Conservation (phyloP, 257 asterid genomes). For the Primulina huaijiensis region DNA sequence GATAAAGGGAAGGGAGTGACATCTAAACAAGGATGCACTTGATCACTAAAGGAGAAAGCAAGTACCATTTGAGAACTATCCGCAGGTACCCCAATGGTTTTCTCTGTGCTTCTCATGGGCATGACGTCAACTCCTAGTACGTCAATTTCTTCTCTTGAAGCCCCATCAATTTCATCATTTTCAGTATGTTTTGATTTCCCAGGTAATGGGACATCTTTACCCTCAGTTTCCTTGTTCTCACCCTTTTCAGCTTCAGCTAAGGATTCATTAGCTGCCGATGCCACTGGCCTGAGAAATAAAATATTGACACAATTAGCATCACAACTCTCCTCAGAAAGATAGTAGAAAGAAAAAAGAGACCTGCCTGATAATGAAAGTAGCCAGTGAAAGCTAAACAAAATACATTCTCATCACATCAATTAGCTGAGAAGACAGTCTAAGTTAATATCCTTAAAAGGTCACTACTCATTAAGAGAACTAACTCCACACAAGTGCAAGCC, state of each 20-base stretch:
- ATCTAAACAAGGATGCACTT: background rate
- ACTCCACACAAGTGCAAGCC: background rate
- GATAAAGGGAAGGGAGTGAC: background rate
- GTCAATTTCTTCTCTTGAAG: conserved; percentile 39
- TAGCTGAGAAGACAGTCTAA: background rate
- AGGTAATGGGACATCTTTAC: conserved; percentile 17
- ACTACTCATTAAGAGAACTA: background rate
- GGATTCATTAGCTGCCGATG: conserved; percentile 53
- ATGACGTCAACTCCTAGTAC: conserved; percentile 40
- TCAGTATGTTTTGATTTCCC: conserved; percentile 34
- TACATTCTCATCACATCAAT: background rate
- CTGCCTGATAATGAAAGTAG: background rate
- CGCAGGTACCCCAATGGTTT: conserved; percentile 57
- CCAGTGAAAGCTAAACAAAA: background rate
- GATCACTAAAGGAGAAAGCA: conserved; percentile 6
- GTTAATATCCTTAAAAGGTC: conserved; percentile 8
- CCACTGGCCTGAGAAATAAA: conserved; percentile 50
- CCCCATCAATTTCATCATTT: conserved; percentile 35
- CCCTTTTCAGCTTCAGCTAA: conserved; percentile 40
- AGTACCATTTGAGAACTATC: conserved; percentile 56
- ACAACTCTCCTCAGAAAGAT: conserved; percentile 4
- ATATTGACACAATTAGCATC: conserved; percentile 19
- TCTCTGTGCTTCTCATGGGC: conserved; percentile 38
- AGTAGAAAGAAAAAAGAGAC: conserved; percentile 21
- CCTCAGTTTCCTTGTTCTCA: conserved; percentile 34